phyloP scores from a whole-genome alignment of 768 basidiomycete genomes.

The Lentinula sp. region DNA sequence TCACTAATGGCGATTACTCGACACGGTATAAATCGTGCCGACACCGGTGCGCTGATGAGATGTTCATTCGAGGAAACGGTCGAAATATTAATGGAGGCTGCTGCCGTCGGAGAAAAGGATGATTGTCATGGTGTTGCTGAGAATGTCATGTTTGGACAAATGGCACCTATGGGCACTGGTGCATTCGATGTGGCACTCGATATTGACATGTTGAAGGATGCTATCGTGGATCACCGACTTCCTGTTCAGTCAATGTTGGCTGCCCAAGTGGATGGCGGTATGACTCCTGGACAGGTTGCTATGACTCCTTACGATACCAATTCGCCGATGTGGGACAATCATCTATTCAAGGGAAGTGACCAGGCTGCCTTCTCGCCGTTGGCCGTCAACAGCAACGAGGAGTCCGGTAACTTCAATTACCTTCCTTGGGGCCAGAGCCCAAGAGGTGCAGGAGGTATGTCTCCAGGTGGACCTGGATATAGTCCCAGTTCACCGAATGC shows the following conservation, averaged over 20 bases:
- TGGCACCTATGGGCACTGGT: conserved; percentile 99
- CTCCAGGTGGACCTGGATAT: conserved; percentile 82
- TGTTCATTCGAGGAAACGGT: conserved; percentile 99
- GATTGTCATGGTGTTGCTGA: conserved; percentile 99
- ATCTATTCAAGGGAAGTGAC: conserved; percentile 76
- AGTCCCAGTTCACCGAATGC: conserved; percentile 88
- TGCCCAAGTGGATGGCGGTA: conserved; percentile 77
- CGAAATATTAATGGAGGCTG: conserved; percentile 98
- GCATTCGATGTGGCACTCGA: conserved; percentile 94
- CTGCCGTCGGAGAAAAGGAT: conserved; percentile 96
- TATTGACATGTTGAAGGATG: conserved; percentile 97
- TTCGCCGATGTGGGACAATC: conserved; percentile 79
- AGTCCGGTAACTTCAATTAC: conserved; percentile 64
- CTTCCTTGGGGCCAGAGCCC: conserved; percentile 86
- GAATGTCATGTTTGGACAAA: conserved; percentile 97
- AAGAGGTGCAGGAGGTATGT: conserved; percentile 74
- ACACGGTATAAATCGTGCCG: conserved; percentile 97
- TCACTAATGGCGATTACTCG: conserved; percentile 97
- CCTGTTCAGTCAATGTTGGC: conserved; percentile 79
- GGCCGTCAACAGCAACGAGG: conserved; percentile 81
- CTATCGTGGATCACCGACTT: conserved; percentile 92
- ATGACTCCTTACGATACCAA: conserved; percentile 97
- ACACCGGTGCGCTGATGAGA: conserved; percentile 97
- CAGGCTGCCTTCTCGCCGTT: conserved; percentile 94
- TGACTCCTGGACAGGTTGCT: conserved; percentile 87